These are phyloP conservation scores for Nicotiana attenuata DNA, from an alignment of 257 asterid species.

Conservation along the genomic window DNA sequence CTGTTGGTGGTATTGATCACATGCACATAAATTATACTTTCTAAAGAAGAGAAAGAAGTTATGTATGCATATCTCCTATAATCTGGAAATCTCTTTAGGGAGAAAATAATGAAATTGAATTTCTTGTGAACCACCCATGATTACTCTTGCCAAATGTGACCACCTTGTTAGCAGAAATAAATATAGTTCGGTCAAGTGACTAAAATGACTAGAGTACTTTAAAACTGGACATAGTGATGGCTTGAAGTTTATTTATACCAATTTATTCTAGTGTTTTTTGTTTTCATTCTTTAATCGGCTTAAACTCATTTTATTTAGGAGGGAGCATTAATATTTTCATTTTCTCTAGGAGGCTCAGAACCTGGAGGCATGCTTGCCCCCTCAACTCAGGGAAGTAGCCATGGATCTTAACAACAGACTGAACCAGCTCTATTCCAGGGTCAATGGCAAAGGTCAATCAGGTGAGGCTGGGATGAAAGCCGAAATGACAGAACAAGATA, in stretches of 20 bases:
- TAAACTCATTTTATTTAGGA: constrained; percentile 1
- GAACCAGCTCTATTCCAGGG: constrained; percentile 26
- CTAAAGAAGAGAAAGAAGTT: neutral
- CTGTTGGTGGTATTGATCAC: neutral
- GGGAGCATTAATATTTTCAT: constrained; percentile 1
- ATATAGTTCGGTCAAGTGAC: constrained; percentile 2
- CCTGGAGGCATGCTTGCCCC: constrained; percentile 33
- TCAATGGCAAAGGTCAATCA: constrained; percentile 33
- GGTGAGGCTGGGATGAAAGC: constrained; percentile 28
- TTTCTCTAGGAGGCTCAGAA: constrained; percentile 47
- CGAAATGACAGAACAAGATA: constrained; percentile 29
- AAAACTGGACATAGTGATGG: neutral
- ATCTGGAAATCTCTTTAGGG: neutral
- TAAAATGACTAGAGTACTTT: neutral
- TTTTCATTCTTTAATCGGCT: constrained; percentile 14
- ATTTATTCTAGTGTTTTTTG: neutral
- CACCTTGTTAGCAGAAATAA: neutral
- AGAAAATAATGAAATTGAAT: neutral
- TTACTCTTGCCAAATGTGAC: neutral
- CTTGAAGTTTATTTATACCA: constrained; percentile 7
- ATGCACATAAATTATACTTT: neutral
- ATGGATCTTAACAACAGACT: constrained; percentile 29
- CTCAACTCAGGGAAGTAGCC: constrained; percentile 31
- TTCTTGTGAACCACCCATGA: neutral
- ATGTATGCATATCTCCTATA: neutral